These are phyloP conservation scores for Solanum hybrid DNA, from an alignment of 305 asterid genomes.

Conservation along the genomic window DNA sequence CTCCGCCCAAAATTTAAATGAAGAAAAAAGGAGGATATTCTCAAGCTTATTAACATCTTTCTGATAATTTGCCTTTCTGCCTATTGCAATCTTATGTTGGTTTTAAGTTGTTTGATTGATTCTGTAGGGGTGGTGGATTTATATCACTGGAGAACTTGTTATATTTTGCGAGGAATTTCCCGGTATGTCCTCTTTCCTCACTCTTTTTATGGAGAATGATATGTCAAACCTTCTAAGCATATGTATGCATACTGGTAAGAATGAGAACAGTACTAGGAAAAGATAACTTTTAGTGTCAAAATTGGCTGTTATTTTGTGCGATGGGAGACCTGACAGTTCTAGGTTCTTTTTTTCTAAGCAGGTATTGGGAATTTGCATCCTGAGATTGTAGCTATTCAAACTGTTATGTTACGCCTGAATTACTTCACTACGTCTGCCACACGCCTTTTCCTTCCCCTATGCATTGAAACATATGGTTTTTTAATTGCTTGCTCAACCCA, in stretches of 20 bases:
- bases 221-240: neutral
- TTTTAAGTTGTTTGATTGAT: neutral
- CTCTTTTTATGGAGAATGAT: neutral
- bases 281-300: neutral
- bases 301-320: neutral
- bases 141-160: conserved; percentile 92
- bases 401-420: neutral
- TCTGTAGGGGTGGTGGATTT: conserved; percentile 91
- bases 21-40: neutral
- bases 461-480: neutral
- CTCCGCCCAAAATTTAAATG: neutral
- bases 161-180: conserved; percentile 78
- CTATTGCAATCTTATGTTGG: neutral
- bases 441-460: neutral
- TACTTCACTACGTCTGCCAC: neutral
- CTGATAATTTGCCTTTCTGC: conserved; percentile 14
- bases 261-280: neutral
- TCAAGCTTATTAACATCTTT: neutral
- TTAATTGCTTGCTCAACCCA: neutral
- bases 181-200: conserved; percentile 35
- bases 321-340: neutral
- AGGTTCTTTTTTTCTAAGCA: neutral
- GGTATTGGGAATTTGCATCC: neutral
- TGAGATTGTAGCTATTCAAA: neutral
- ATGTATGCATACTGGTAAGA: neutral